Evolutionary conservation across 202 grass and related monocot genomes (phyloP), one percentile per base, ranked within the genome.

Genomic region (Digitaria exilis): DNA sequence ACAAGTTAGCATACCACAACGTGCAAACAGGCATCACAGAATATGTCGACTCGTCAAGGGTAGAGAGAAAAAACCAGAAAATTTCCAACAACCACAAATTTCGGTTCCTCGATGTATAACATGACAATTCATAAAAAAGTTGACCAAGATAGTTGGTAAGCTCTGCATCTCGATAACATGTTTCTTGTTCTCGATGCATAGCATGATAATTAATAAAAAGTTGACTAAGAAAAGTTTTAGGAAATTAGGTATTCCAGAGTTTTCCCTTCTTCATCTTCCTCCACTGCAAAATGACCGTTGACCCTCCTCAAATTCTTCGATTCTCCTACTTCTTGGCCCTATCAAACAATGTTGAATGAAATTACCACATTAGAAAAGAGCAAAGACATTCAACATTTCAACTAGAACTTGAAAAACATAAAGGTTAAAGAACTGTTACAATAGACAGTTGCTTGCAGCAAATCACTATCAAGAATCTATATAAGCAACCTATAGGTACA

Each of bases 301-400:
- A 15, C 7, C 29, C 19, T 11, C 21, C 13, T 70, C 63, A n/a
- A 42, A 48, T 62, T 85, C 57, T n/a, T 37, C 6, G 3, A 57
- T 31, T 32, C 84, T 76, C 79, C 70, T 81, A 84, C 46, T 76
- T 81, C 43, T n/a, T 46, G 56, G 35, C 43, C 76, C 80, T 84
- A 70, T 46, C 44, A 70, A 84, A 29, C 28, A 69, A 76, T 57
- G 66, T 9, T 34, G 28, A 58, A 42, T 52, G 7, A 75, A 63
- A 64, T n/a, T 70, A 80, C 15, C 69, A 79, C 4, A 5, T 17
- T 70, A 32, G 24, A 8, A 83, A 65, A 45, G 15, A 57, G n/a
- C 18, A 84, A 71, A 49, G 16, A 34, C 11, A 75, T 46, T n/a
- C n/a, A n/a, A n/a, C n/a, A n/a, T n/a, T 55, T 30, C 35, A 13